Evolutionary conservation across 1,284 basidiomycete genomes (phyloP).

Genomic region (Boletus albobrunnescens): DNA sequence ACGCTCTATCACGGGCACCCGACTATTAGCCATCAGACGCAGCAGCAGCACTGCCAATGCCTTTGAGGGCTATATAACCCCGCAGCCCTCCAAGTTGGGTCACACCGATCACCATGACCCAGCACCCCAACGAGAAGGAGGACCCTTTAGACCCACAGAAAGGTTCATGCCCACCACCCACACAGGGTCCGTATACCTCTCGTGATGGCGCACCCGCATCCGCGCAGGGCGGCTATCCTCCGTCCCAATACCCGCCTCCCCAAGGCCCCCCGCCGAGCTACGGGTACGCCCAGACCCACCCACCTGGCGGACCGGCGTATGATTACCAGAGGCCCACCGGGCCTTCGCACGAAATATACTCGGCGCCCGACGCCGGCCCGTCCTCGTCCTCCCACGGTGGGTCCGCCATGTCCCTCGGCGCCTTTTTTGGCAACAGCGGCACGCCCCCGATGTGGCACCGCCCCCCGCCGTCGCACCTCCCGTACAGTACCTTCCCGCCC

Average conservation of each 20-base stretch:
- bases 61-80: slow-evolving; percentile 7
- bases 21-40: too few species aligned
- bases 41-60: background rate
- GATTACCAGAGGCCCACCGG: slow-evolving; percentile 2
- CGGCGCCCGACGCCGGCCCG: background rate
- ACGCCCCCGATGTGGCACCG: slow-evolving; percentile 29
- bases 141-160: slow-evolving; percentile 8
- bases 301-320: background rate
- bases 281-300: slow-evolving; percentile 5
- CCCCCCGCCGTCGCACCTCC: slow-evolving; percentile 12
- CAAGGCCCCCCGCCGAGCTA: slow-evolving; percentile 23
- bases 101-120: slow-evolving; percentile 15
- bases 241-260: slow-evolving; percentile 3
- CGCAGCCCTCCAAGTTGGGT: background rate
- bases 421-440: slow-evolving; percentile 29
- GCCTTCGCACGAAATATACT: background rate
- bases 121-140: slow-evolving; percentile 26
- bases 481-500: slow-evolving; percentile 25
- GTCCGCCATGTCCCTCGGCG: slow-evolving; percentile 15
- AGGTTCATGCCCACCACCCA: slow-evolving; percentile 7
- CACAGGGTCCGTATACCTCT: slow-evolving; percentile 1
- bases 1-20: too few species aligned
- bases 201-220: background rate
- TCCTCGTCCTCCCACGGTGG: background rate
- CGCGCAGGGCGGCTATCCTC: background rate